Evolutionary conservation across 768 basidiomycete genomes (phyloP).

Genomic region (Tylopilus vinaceipallidus): DNA sequence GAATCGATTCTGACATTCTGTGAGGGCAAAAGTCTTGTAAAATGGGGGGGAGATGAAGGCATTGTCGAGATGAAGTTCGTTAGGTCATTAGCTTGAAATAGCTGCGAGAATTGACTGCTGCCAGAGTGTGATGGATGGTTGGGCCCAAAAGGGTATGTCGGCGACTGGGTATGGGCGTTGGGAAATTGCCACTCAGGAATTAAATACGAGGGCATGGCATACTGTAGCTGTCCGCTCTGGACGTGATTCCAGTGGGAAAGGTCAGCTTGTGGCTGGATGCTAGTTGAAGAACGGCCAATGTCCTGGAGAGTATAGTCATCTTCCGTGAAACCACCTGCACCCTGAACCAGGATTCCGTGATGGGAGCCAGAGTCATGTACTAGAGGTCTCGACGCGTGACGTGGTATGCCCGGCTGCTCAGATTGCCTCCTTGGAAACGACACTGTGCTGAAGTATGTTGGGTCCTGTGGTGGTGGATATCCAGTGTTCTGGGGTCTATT

Average conservation of each 20-base stretch:
- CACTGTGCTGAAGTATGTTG: neutral
- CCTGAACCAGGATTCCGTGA: neutral
- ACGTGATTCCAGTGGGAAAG: neutral
- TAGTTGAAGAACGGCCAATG: neutral
- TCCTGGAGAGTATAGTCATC: constrained; percentile 1
- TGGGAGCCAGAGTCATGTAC: neutral
- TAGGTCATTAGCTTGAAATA: constrained; percentile 4
- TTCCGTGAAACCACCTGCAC: neutral
- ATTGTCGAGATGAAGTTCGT: neutral
- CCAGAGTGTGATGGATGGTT: neutral
- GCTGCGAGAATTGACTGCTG: neutral
- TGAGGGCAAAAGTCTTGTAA: neutral
- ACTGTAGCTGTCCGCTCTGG: constrained; percentile 1
- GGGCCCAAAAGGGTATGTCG: neutral
- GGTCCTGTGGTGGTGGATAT: constrained; percentile 1
- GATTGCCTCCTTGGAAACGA: neutral
- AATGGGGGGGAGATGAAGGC: neutral
- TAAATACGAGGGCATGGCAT: neutral
- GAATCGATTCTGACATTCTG: constrained; percentile 1
- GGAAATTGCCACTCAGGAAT: constrained; percentile 9
- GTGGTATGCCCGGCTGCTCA: neutral
- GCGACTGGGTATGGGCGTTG: neutral
- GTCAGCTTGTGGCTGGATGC: neutral
- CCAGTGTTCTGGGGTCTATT: neutral
- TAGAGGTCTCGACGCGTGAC: neutral